Base-by-base conservation (phyloP, 352 stramenopile genomes). In the Phytophthora multivora region DNA sequence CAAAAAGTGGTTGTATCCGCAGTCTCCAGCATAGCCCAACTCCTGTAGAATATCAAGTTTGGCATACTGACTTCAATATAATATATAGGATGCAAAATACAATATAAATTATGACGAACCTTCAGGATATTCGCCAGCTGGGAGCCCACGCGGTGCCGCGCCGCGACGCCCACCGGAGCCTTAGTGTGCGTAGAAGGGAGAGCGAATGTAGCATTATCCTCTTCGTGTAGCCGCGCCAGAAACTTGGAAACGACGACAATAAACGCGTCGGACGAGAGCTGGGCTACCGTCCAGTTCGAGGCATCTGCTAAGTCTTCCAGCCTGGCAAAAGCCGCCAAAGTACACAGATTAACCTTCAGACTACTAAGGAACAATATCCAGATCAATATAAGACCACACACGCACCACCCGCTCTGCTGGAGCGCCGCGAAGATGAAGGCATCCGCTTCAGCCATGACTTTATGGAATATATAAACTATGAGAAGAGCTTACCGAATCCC, bases 1-100 rank as follows among this genome's bases (percentile, higher is more conserved):
- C 57, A 97, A 59, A 42, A 97, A 91, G 63, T 95, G 79, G 54
- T 95, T 95, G 68, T 97, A 97, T 0, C 89, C 87, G 51, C 86
- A 95, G 47, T 97, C 87, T 13, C 86, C 84, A 16, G 71, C 74
- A 59, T 91, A 97, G 4, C 89, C 89, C 11, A 93, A 68, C 23
- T 90, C 79, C 86, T 94, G 42, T 1, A 28, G 30, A 18, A 23
- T 25, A 31, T 41, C 13, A 41, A 50, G 45, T 25, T 15, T 50
- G 43, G 51, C 35, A 48, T 45, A 19, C n/a, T 5, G 6, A 48
- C 30, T 15, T 30, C 26, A 30, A 30, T 9, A 46, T 12, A 16
- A 55, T 26, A 54, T 39, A 51, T 51, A 28, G 23, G 7, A 51
- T 36, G 1, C 23, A 12, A 11, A 5, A 5, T 5, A 2, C 3